Base-by-base conservation (phyloP, 345 rosid species). In the Gossypium herbaceum region DNA sequence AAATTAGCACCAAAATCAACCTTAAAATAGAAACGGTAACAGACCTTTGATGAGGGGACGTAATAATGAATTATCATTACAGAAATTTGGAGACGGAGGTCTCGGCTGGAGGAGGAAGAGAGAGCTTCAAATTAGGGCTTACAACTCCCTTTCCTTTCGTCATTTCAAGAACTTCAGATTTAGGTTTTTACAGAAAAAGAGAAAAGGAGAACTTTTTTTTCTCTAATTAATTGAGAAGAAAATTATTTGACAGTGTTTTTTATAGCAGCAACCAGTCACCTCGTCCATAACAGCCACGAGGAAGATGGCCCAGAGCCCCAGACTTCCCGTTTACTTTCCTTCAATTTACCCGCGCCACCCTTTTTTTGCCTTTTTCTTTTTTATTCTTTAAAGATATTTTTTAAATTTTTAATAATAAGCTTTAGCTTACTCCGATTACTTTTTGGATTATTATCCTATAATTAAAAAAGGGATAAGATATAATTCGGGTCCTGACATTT, bases 1-100 rank as follows among this genome's bases (percentile, higher is more conserved):
- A 76, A 77, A 0, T 10, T 45, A 71, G 44, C 41, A 69, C 63
- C 13, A 68, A 76, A 51, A 62, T 71, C 9, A 73, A 57, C 60
- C 13, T 47, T 72, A 16, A 19, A 4, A 47, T 24, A 67, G 62
- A 27, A 52, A 13, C 43, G 56, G 20, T 12, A 59, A 55, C 74
- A 75, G 24, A 19, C 8, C 24, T 68, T 68, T 15, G 13, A 64
- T 9, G 34, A 68, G 22, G 0, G 55, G 52, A 22, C n/a, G 55
- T 20, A 39, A 62, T 48, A 66, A 39, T 59, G 77, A 90, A 29
- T 47, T 15, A 48, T 25, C 3, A 50, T 68, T 68, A 68, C 92
- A 90, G 80, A 87, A 88, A 90, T 50, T 82, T 84, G 78, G 89
- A 57, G 48, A 89, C 54, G 67, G 93, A 79, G 20, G n/a, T 76